Evolutionary conservation across 108 stramenopile species (phyloP), one percentile per base, ranked within the genome.

Genomic region (Aurantiochytrium sp.): DNA sequence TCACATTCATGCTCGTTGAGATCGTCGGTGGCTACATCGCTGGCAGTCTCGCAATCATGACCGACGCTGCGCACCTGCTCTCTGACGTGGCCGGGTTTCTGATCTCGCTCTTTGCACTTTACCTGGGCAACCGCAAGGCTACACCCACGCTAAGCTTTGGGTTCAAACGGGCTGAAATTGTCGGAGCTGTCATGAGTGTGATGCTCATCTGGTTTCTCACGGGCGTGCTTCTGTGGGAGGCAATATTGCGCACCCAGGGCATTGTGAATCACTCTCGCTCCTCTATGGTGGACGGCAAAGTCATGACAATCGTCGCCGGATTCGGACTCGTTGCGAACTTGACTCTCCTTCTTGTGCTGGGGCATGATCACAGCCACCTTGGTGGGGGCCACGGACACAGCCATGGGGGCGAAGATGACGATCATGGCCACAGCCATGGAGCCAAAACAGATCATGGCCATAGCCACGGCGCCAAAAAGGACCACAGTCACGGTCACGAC

Each of bases 321-420:
- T 94, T 99, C 88, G 98, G 98, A 5, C 96, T 99, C 12, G 51
- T 96, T 5, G 96, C 97, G n/a, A 99, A 99, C 90, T 53, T 98
- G 21, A 92, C 91, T 58, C 89, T 99, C 59, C 96, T 96, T 0
- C 89, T 92, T 42, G 95, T 98, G 23, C 88, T 97, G 87, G 96
- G 96, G 69, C 93, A 96, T 58, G 88, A 94, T 89, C 96, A 96
- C 88, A 72, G 94, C 92, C 95, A 94, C 16, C 95, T 95, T 47
- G 91, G 49, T 42, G 92, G 90, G n/a, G 89, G 72, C 45, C 73
- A 87, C 47, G 90, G 88, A 0, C 90, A 90, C 58, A 47, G 44
- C 60, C 90, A 90, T 28, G 76, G 83, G 8, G 49, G 42, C 10
- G 23, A 57, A 57, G 55, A 16, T 57, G 55, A 16, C 16, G 55